Conservation (phyloP, 805 yeast species). For the Cyberlindnera suaveolens region DNA sequence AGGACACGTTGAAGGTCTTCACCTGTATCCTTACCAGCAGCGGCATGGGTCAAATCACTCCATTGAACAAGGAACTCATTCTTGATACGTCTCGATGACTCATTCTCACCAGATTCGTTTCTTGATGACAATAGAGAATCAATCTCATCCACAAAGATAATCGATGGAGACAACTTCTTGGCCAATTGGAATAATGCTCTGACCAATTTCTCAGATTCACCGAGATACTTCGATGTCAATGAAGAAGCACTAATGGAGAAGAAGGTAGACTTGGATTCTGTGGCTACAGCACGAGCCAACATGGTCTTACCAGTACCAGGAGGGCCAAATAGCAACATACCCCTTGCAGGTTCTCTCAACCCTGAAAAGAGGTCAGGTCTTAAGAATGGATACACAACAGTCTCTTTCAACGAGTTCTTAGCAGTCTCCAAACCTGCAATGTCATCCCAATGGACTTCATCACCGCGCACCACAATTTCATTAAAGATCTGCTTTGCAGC, state of each 20-base stretch:
- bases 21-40: slow-evolving; percentile 48
- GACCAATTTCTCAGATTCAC: slow-evolving; percentile 92
- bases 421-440: slow-evolving; percentile 90
- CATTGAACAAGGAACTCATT: slow-evolving; percentile 93
- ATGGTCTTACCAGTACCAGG: slow-evolving; percentile 99
- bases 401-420: slow-evolving; percentile 82
- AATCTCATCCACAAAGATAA: slow-evolving; percentile 93
- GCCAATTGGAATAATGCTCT: slow-evolving; percentile 85
- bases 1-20: slow-evolving; percentile 51
- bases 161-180: slow-evolving; percentile 82
- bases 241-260: slow-evolving; percentile 90
- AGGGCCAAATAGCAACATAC: slow-evolving; percentile 94
- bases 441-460: slow-evolving; percentile 93
- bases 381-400: slow-evolving; percentile 93
- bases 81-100: slow-evolving; percentile 84
- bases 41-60: slow-evolving; percentile 88
- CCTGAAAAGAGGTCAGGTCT: slow-evolving; percentile 93
- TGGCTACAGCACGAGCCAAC: slow-evolving; percentile 96
- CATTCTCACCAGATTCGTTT: slow-evolving; percentile 68
- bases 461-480: slow-evolving; percentile 88
- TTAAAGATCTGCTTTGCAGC: slow-evolving; percentile 83
- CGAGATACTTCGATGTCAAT: slow-evolving; percentile 69
- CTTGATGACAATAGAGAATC: slow-evolving; percentile 84
- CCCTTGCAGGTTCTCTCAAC: slow-evolving; percentile 90
- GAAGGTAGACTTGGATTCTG: slow-evolving; percentile 91